Conservation (phyloP, 805 yeast genomes). For the Yarrowia alimentaria region DNA sequence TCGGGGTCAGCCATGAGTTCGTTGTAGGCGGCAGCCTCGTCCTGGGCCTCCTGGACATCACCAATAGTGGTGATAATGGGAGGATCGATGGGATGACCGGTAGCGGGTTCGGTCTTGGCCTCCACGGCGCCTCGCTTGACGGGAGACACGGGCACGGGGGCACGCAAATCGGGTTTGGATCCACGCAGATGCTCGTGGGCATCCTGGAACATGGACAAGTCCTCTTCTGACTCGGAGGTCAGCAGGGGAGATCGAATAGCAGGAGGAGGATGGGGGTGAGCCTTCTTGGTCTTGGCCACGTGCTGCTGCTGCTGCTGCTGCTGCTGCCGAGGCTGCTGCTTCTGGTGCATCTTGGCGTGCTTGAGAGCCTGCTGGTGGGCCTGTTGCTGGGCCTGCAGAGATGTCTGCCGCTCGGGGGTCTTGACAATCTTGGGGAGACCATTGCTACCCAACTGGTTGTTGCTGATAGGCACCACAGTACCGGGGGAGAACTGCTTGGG, state of each 20-base stretch:
- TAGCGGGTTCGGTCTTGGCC: constrained; percentile 10
- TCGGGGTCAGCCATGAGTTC: constrained; percentile 2
- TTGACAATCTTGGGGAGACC: constrained; percentile 24
- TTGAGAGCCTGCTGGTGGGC: constrained; percentile 24
- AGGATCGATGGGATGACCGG: constrained; percentile 6
- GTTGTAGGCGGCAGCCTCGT: constrained; percentile 14
- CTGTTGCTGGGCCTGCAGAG: constrained; percentile 22
- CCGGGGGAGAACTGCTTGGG: constrained; percentile 24
- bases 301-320: too few relatives aligned
- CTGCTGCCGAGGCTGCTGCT: too few relatives aligned
- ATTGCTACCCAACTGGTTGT: constrained; percentile 22
- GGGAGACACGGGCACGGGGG: background rate
- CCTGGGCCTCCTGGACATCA: constrained; percentile 15
- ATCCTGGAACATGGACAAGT: constrained; percentile 26
- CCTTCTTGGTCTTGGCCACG: constrained; percentile 5
- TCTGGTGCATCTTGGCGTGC: constrained; percentile 25
- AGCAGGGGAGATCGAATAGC: background rate
- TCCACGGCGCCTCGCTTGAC: constrained; percentile 7
- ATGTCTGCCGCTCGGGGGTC: constrained; percentile 19
- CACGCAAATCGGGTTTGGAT: constrained; percentile 3
- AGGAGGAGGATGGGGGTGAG: background rate
- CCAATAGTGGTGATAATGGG: constrained; percentile 18
- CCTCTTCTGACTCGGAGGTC: constrained; percentile 23
- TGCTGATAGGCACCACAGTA: constrained; percentile 15
- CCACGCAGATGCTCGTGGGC: constrained; percentile 6